Conservation (phyloP, 495 filamentous ascomycete genomes). For the Lasiosphaeria hispida region DNA sequence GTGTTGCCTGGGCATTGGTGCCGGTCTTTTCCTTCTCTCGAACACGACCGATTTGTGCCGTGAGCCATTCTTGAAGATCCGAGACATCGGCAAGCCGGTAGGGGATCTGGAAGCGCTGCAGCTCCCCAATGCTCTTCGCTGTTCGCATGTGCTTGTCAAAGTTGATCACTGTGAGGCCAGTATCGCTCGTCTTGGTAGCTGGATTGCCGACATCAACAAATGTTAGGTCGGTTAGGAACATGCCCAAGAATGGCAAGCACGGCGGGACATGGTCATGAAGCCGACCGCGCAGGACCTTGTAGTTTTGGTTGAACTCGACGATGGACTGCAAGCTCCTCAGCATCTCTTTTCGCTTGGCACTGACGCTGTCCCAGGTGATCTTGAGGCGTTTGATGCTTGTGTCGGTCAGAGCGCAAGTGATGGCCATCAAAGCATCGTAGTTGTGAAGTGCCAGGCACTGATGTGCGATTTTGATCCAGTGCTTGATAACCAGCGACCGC, state of each 20-base stretch:
- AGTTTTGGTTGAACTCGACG: conserved; percentile 87
- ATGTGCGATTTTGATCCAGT: conserved; percentile 95
- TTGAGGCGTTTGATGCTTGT: conserved; percentile 89
- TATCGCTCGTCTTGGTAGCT: conserved; percentile 53
- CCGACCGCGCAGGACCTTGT: conserved; percentile 81
- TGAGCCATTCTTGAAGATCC: conserved; percentile 93
- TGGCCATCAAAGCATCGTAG: conserved; percentile 95
- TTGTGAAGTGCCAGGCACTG: conserved; percentile 88
- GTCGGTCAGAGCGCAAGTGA: conserved; percentile 88
- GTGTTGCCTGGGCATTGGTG: conserved; percentile 72
- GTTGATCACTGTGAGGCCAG: conserved; percentile 79
- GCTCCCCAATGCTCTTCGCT: conserved; percentile 89
- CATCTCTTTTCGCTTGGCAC: conserved; percentile 75
- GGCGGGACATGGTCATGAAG: conserved; percentile 87
- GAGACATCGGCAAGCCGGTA: conserved; percentile 81
- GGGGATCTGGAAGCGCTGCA: conserved; percentile 96
- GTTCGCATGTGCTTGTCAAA: conserved; percentile 97
- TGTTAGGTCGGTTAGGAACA: conserved; percentile 85
- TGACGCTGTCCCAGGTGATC: conserved; percentile 90
- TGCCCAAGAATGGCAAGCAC: conserved; percentile 94
- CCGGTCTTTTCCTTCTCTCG: conserved; percentile 66
- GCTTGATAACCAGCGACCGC: conserved; percentile 86
- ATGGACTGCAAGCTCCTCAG: conserved; percentile 75
- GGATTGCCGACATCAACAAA: conserved; percentile 94
- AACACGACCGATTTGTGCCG: conserved; percentile 77